Evolutionary conservation across 2,329 filamentous ascomycete species (phyloP), one percentile per base, ranked within the genome.

Genomic region (Passalora sequoiae): DNA sequence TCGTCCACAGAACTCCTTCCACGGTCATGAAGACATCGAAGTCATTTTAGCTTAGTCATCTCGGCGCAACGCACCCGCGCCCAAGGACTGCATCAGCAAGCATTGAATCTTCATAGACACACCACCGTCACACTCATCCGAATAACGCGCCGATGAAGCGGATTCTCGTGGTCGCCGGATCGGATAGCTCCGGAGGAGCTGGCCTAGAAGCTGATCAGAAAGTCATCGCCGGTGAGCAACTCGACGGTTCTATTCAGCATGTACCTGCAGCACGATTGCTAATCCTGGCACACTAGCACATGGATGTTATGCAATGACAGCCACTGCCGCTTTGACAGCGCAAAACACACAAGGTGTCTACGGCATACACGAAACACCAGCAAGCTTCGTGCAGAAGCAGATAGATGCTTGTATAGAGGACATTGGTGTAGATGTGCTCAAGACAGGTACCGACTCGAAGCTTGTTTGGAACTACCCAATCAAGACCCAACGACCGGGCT

Each of bases 191-290:
- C 20, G 89, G 89, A 60, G 89, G 89, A 70, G 89, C 89, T 43
- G 92, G 91, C 39, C 79, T 98, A 24, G 91, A 98, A 66, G 92
- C 91, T 28, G 91, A 97, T 64, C 89, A 97, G 62, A 94, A 95
- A 65, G 89, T 94, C 49, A 84, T 95, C 48, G 55, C 47, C 22
- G 44, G 13, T 40, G 38, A 29, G 21, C 24, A 8, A n/a, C 4
- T 4, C 33, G 4, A n/a, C 15, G 2, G 4, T 27, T 12, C 24
- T 27, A 32, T n/a, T n/a, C 6, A 24, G 12, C 21, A n/a, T 8
- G 9, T 15, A 8, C 9, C 2, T 25, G 21, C 12, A 27, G 28
- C 15, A 32, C 28, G 15, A 17, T 15, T 29, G 25, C 33, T 42
- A 24, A 46, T 25, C 22, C n/a, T 21, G 40, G 10, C n/a, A 8